A percentile compares a stretch with the other conserved stretches of the same genome.
Evolutionary conservation across 768 basidiomycete genomes (phyloP).

Genomic region (Favolaschia claudopus): DNA sequence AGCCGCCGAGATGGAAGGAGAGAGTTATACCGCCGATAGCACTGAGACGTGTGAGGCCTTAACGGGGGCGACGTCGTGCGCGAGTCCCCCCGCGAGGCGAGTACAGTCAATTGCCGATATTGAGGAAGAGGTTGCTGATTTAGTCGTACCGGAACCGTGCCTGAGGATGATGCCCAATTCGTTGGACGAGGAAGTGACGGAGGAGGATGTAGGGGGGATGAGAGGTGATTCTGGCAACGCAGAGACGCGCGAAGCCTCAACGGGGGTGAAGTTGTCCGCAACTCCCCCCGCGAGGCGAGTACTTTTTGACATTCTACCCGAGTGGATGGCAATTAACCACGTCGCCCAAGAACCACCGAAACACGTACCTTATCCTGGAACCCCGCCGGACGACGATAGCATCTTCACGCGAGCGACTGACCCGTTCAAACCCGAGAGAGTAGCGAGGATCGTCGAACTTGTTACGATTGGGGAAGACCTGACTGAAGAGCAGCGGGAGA

Average conservation of each 20-base stretch:
- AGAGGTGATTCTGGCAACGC: not conserved
- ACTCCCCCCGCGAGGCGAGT: conserved; percentile 17
- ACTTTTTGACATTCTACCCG: not conserved
- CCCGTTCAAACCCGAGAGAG: conserved; percentile 29
- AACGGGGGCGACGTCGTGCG: conserved; percentile 1
- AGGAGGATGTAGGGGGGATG: not conserved
- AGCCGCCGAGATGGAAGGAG: not conserved
- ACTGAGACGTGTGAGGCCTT: not conserved
- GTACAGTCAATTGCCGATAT: not conserved
- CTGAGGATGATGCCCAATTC: not conserved
- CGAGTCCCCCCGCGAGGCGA: conserved; percentile 13
- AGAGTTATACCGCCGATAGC: not conserved
- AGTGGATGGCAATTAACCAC: not conserved
- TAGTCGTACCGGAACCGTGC: not conserved
- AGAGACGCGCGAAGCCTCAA: not conserved
- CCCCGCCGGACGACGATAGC: not conserved
- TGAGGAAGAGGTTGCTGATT: not conserved
- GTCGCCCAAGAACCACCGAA: not conserved
- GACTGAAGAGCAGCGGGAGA: conserved; percentile 23
- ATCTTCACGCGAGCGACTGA: conserved; percentile 29
- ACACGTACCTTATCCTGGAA: not conserved
- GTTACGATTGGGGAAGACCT: conserved; percentile 41
- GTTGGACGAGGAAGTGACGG: not conserved
- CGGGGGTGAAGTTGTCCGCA: conserved; percentile 1
- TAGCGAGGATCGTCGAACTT: conserved; percentile 26